These are phyloP conservation scores for Papiliotrema fonsecae DNA, from an alignment of 1,284 basidiomycete genomes.

Conservation along the genomic window DNA sequence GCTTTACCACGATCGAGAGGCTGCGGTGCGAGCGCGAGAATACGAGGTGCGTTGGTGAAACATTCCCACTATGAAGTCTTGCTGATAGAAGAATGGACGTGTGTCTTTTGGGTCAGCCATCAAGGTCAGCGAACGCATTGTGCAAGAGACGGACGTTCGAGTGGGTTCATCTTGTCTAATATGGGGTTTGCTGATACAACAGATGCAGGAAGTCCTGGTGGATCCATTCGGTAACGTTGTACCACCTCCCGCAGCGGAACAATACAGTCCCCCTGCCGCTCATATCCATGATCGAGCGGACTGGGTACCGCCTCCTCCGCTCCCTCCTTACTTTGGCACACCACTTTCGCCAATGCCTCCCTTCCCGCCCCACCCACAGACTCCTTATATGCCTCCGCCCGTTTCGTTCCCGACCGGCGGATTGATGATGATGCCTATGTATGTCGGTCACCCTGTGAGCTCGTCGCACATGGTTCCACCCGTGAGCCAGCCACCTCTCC, in stretches of 20 bases:
- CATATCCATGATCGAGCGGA: not conserved
- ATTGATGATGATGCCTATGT: not conserved
- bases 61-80: not conserved
- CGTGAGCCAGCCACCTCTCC: too few relatives aligned
- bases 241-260: conserved; percentile 28
- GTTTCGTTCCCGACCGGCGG: too few relatives aligned
- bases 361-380: too few relatives aligned
- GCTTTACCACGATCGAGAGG: conserved; percentile 19
- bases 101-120: conserved; percentile 27
- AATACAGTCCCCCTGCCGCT: conserved; percentile 9
- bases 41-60: conserved; percentile 25
- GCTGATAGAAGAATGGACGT: conserved; percentile 13
- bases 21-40: conserved; percentile 23
- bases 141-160: conserved; percentile 25
- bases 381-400: too few relatives aligned
- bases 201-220: conserved; percentile 28
- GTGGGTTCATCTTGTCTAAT: conserved; percentile 14
- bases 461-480: too few relatives aligned
- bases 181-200: not conserved
- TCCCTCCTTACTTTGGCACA: not conserved
- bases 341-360: not conserved
- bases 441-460: too few relatives aligned
- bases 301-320: not conserved
- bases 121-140: conserved; percentile 27
- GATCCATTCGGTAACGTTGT: conserved; percentile 24